Percentiles rank a stretch among this genome's conserved stretches.
Conservation (phyloP, 73 alveolate genomes). For the Paramecium octaurelia region DNA sequence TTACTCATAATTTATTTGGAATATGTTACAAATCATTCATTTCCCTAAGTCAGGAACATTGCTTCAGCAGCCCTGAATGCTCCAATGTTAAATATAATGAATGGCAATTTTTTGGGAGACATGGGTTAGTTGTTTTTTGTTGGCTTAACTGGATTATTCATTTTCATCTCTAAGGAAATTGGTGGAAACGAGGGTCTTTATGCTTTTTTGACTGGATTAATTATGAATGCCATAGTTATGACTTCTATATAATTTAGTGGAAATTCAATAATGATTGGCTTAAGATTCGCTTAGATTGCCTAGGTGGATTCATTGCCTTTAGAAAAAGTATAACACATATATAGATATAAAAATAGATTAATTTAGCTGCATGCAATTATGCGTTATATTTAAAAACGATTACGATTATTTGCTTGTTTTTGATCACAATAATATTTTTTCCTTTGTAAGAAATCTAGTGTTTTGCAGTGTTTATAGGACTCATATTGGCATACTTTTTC, state of each 20-base stretch:
- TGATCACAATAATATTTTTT: background rate
- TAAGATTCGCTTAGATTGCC: background rate
- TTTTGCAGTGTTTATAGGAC: background rate
- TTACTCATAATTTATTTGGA: background rate
- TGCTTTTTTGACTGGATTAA: constrained; percentile 28
- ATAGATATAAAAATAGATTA: background rate
- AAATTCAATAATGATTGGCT: background rate
- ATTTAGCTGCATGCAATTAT: constrained; percentile 35
- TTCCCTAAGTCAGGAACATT: constrained; percentile 2
- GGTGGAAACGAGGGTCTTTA: constrained; percentile 17
- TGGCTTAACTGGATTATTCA: background rate
- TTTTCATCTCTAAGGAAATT: background rate
- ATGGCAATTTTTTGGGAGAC: background rate
- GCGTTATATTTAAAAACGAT: background rate
- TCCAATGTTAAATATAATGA: background rate
- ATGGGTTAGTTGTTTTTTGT: constrained; percentile 2
- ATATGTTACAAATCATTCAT: constrained; percentile 46
- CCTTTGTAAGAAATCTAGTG: background rate
- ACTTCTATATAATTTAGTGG: constrained; percentile 2
- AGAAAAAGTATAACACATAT: background rate
- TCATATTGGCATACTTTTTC: background rate
- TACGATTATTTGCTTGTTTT: background rate
- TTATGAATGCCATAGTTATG: constrained; percentile 29
- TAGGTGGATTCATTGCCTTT: background rate
- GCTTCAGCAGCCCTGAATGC: constrained; percentile 10